These are phyloP conservation scores for Chlorella sorokiniana DNA, from an alignment of 139 green algal genomes.

Conservation along the genomic window DNA sequence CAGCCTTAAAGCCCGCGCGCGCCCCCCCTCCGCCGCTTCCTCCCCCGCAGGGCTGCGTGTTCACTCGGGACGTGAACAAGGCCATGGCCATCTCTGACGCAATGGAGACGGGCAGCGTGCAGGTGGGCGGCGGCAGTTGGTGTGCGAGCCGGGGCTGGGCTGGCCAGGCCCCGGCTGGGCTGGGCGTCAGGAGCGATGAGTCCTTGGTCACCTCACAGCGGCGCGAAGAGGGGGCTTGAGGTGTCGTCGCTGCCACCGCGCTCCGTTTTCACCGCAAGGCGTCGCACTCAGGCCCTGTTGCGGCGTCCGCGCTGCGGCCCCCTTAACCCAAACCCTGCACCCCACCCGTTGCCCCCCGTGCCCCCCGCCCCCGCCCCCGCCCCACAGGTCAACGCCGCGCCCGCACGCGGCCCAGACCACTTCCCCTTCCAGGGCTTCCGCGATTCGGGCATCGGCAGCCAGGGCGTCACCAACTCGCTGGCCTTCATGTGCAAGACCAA, in stretches of 20 bases:
- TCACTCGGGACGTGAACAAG: conserved; percentile 89
- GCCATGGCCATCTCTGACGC: conserved; percentile 87
- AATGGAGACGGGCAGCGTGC: conserved; percentile 95
- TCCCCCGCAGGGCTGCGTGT: conserved; percentile 87
- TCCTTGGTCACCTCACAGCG: too few relatives aligned
- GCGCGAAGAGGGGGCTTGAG: too few relatives aligned
- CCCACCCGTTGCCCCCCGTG: not conserved
- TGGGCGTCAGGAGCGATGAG: too few relatives aligned
- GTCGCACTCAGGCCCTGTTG: too few relatives aligned
- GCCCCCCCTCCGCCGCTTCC: not conserved
- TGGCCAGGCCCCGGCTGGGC: too few relatives aligned
- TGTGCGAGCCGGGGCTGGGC: too few relatives aligned
- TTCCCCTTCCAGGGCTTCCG: conserved; percentile 91
- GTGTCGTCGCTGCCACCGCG: too few relatives aligned
- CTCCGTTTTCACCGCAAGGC: too few relatives aligned
- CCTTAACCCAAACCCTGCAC: not conserved
- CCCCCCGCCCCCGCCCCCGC: not conserved
- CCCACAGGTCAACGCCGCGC: conserved; percentile 89
- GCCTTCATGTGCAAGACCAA: conserved; percentile 94
- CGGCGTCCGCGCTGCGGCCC: not conserved
- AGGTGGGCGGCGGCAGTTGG: conserved; percentile 72
- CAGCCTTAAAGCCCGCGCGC: not conserved
- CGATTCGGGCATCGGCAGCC: conserved; percentile 89
- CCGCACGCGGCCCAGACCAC: conserved; percentile 86
- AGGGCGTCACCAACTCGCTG: conserved; percentile 90